phyloP scores from a whole-genome alignment of 1,284 basidiomycete species.

The Ceratobasidium sp. region DNA sequence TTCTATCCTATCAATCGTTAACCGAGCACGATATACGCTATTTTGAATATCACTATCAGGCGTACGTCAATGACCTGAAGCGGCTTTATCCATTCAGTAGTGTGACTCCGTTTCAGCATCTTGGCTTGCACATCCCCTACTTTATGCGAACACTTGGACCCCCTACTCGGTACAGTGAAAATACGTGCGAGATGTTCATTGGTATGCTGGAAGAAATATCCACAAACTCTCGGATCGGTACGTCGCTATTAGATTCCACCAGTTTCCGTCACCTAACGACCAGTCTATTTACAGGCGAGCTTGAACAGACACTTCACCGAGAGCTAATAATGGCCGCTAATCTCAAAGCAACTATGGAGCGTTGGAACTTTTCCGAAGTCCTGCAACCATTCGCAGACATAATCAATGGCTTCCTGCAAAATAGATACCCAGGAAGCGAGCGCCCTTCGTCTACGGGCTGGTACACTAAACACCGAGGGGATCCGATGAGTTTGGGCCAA shows the following conservation, averaged over 20 bases:
- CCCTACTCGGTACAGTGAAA: conserved; percentile 1
- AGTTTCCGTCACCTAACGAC: no score
- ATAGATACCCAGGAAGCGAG: neutral
- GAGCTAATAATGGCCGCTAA: conserved; percentile 9
- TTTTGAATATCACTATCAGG: neutral
- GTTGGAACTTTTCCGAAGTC: neutral
- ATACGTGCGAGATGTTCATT: conserved; percentile 43
- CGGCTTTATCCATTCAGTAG: conserved; percentile 24
- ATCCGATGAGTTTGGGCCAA: neutral
- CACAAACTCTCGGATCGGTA: conserved; percentile 31
- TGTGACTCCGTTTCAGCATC: conserved; percentile 26
- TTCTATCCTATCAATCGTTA: conserved; percentile 17
- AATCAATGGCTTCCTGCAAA: neutral
- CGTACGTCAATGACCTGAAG: conserved; percentile 16
- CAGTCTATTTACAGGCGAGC: neutral
- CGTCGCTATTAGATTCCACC: neutral
- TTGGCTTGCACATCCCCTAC: conserved; percentile 28
- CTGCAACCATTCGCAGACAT: neutral
- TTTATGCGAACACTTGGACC: conserved; percentile 40
- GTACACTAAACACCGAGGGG: neutral
- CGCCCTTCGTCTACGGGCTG: neutral
- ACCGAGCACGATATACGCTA: neutral
- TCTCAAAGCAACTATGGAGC: neutral
- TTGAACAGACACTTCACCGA: conserved; percentile 26
- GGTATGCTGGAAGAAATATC: conserved; percentile 29